phyloP scores from a whole-genome alignment of 2,329 filamentous ascomycete genomes.

The Tolypocladium album region DNA sequence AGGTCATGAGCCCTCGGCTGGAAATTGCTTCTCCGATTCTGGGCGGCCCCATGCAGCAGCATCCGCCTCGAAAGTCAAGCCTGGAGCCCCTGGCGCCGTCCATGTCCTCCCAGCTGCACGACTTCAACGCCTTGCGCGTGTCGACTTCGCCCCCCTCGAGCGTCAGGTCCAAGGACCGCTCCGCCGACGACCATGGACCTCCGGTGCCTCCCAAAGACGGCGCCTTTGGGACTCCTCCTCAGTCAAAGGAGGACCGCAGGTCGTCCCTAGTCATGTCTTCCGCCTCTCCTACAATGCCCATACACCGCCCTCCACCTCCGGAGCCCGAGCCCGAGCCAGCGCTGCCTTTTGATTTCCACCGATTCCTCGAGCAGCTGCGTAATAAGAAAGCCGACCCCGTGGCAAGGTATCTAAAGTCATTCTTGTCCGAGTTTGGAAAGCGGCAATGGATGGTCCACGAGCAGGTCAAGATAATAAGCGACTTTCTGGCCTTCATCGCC shows the following conservation, averaged over 20 bases:
- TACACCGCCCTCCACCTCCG: conserved; percentile 57
- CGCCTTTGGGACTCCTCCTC: conserved; percentile 27
- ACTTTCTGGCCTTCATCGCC: conserved; percentile 91
- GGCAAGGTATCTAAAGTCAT: conserved; percentile 89
- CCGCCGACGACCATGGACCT: conserved; percentile 36
- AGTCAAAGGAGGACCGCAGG: conserved; percentile 26
- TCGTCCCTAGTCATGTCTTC: conserved; percentile 19
- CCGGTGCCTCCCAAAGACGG: conserved; percentile 52
- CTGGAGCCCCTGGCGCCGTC: conserved; percentile 57
- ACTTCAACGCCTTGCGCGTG: conserved; percentile 31
- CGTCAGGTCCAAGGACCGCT: conserved; percentile 24
- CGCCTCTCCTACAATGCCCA: conserved; percentile 35
- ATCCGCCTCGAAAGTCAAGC: conserved; percentile 78
- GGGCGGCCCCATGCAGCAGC: conserved; percentile 51
- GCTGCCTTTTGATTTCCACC: conserved; percentile 91
- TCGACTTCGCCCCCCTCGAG: conserved; percentile 27
- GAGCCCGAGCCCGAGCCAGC: conserved; percentile 71
- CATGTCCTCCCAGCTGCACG: conserved; percentile 37
- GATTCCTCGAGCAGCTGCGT: conserved; percentile 88
- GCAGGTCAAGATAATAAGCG: conserved; percentile 96
- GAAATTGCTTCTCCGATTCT: conserved; percentile 75
- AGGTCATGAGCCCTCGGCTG: conserved; percentile 85
- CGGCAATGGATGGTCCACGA: conserved; percentile 99
- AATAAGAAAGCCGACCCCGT: conserved; percentile 98
- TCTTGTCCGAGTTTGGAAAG: conserved; percentile 88